phyloP scores from a whole-genome alignment of 192 early-diverging fungal genomes.

The Backusella sp. region DNA sequence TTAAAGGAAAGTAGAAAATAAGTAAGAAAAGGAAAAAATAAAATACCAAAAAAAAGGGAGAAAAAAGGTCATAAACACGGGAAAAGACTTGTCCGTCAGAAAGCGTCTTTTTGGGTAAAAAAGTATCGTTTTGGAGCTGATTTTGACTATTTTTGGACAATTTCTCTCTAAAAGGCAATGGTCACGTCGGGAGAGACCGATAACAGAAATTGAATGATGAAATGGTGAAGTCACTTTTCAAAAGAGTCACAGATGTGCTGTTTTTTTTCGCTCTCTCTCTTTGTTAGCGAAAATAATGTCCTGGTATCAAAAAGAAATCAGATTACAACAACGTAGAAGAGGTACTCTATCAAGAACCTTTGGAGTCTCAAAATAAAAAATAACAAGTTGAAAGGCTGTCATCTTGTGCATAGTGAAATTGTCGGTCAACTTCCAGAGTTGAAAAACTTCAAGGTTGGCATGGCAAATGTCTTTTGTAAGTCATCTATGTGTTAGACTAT shows the following conservation, averaged over 20 bases:
- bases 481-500: background rate
- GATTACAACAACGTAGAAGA: slow-evolving; percentile 52
- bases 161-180: background rate
- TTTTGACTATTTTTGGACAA: background rate
- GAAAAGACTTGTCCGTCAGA: background rate
- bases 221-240: background rate
- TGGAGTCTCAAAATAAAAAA: background rate
- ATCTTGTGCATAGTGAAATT: slow-evolving; percentile 75
- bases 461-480: slow-evolving; percentile 84
- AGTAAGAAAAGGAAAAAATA: background rate
- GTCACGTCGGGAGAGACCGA: background rate
- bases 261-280: slow-evolving; percentile 59
- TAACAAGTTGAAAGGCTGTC: slow-evolving; percentile 54
- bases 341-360: slow-evolving; percentile 6
- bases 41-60: background rate
- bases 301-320: slow-evolving; percentile 69
- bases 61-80: background rate
- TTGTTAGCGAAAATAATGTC: slow-evolving; percentile 46
- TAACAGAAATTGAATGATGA: background rate
- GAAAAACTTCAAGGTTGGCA: slow-evolving; percentile 64
- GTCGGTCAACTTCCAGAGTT: slow-evolving; percentile 62
- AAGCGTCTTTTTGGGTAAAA: slow-evolving; percentile 1
- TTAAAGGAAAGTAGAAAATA: background rate
- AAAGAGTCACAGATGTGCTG: background rate
- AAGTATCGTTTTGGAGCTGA: background rate